Base-by-base conservation (phyloP, 805 yeast species). In the Yamadazyma akitaensis region DNA sequence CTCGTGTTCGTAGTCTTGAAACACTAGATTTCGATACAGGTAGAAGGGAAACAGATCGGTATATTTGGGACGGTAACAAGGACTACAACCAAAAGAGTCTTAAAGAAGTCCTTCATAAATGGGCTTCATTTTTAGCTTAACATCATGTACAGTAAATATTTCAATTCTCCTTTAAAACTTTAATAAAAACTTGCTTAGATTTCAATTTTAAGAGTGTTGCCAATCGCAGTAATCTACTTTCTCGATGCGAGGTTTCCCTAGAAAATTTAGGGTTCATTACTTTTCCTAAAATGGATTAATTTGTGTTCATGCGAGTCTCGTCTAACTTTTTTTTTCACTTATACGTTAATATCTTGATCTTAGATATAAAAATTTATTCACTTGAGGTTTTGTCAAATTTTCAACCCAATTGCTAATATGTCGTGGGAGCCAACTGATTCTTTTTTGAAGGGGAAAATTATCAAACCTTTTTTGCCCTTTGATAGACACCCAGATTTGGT, bases 1-100 rank as follows among this genome's bases (percentile, higher is more conserved):
- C 91, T 1, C 76, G 80, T 51, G 68, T 84, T 10, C 86, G 81
- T 43, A 75, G 87, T 42, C 65, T 87, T 39, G 91, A 85, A 54
- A 84, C 86, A 39, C 61, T 88, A 49, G 96, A 89, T 62, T 76
- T 85, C 60, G 96, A 89, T 62, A 77, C 88, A 0, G 96, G 96
- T 2, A 71, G 96, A 56, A 74, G 94, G 42, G 96, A 88, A 60
- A 80, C 84, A 66, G 96, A 89, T 63, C 70, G 89, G 41, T 79
- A 79, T 51, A 80, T 82, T 18, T 88, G 96, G 95, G 88, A 84
- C 53, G 94, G 88, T 48, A 88, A 86, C 21, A 59, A 64, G 41
- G 75, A 71, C 43, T 71, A 67, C 51, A 68, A 69, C 50, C 54
- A 56, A 21, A 57, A 62, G 31, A 67, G 58, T 39, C 25, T 64